These are phyloP conservation scores for Trichophyton rubrum DNA, from an alignment of 2,329 filamentous ascomycete genomes.

Conservation along the genomic window DNA sequence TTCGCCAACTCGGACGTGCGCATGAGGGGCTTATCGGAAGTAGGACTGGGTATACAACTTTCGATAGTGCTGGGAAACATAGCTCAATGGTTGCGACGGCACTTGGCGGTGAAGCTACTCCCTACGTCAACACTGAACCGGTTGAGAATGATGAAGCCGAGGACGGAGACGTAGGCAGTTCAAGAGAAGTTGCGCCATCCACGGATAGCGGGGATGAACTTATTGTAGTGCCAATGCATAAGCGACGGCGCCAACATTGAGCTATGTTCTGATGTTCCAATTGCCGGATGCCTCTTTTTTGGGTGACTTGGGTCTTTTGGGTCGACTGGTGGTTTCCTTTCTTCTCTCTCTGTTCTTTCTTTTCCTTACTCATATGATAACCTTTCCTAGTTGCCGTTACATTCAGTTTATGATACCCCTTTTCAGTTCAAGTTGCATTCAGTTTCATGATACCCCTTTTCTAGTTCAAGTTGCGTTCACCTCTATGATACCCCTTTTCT, in stretches of 20 bases:
- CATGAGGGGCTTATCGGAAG: slow-evolving; percentile 14
- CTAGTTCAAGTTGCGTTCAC: too few relatives aligned
- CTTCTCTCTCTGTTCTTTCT: not conserved
- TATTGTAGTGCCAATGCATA: not conserved
- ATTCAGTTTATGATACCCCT: too few relatives aligned
- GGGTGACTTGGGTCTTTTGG: too few relatives aligned
- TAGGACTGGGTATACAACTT: slow-evolving; percentile 12
- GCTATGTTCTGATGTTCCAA: not conserved
- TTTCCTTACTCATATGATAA: not conserved
- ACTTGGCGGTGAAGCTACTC: slow-evolving; percentile 14
- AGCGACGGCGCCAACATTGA: not conserved
- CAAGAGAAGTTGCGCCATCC: not conserved
- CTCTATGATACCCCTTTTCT: too few relatives aligned
- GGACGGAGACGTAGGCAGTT: not conserved
- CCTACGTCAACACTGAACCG: not conserved
- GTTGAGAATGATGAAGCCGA: not conserved
- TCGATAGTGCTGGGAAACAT: slow-evolving; percentile 25
- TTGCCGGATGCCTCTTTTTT: not conserved
- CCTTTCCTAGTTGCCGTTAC: too few relatives aligned
- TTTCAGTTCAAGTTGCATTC: too few relatives aligned
- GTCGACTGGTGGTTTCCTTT: not conserved
- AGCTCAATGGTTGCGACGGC: slow-evolving; percentile 30
- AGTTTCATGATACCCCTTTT: too few relatives aligned
- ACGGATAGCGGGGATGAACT: not conserved
- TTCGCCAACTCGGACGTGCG: slow-evolving; percentile 19